Evolutionary conservation across 2,329 filamentous ascomycete species (phyloP), one percentile per base, ranked within the genome.

Genomic region (Pseudogymnoascus sp.): DNA sequence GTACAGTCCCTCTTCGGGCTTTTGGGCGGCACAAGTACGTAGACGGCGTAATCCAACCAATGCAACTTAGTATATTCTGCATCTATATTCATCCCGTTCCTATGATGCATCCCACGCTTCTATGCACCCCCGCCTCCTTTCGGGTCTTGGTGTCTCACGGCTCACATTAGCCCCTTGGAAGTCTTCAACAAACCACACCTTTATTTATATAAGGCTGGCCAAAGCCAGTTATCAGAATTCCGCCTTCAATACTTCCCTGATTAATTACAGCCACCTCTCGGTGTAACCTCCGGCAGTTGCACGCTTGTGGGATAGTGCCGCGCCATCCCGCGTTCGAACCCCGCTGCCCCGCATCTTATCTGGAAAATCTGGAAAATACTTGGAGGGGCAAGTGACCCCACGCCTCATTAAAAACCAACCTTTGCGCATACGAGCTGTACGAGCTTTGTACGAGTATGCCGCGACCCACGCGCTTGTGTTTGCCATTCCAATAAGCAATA

Each of bases 301-400:
- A 33, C 28, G 28, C 43, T 50, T 50, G 24, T 28, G 50, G 50
- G 50, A 56, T 56, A 16, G 28, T 19, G 50, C 50, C 50, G 50
- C n/a, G 50, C 50, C 50, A 56, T 56, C 50, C 50, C 50, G 50
- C 50, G 50, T 33, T 16, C 16, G 10, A 6, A 56, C 50, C 50
- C 50, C 50, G 14, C 50, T 33, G 50, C 50, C 50, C 50, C 50
- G 50, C 50, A 56, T 56, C 50, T 56, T 56, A 33, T 33, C 50
- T 53, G 3, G 19, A 56, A 56, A 56, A n/a, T n/a, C n/a, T n/a
- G n/a, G 4, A 56, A 56, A 56, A 12, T 19, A 33, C n/a, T 12
- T 33, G 26, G 26, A 33, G 50, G 50, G 50, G 50, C 50, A 56
- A 56, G 26, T 31, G 6, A 33, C 50, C 50, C n/a, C 50, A n/a